Evolutionary conservation across 2,329 filamentous ascomycete species (phyloP).

Genomic region (Ophiognomonia clavigignenti-juglandacearum): DNA sequence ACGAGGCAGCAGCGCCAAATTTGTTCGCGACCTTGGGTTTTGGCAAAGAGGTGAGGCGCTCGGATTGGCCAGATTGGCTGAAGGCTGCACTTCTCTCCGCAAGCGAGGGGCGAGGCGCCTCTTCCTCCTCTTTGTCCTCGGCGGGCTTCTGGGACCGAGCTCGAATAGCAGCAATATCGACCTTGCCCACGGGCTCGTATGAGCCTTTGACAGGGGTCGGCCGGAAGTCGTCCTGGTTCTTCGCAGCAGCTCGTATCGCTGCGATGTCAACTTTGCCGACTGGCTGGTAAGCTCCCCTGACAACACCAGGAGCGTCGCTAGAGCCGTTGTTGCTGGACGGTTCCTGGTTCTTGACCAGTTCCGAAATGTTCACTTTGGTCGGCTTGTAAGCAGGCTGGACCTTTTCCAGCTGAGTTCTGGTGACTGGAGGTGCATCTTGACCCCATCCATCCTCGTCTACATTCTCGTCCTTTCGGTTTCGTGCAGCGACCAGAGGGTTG

Average conservation of each 20-base stretch:
- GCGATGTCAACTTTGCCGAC: conserved; percentile 97
- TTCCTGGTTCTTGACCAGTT: conserved; percentile 68
- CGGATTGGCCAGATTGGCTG: conserved; percentile 54
- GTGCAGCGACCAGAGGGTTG: conserved; percentile 64
- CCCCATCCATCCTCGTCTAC: conserved; percentile 92
- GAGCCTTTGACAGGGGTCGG: conserved; percentile 84
- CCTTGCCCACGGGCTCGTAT: conserved; percentile 93
- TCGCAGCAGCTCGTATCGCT: conserved; percentile 73
- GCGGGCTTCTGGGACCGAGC: conserved; percentile 68
- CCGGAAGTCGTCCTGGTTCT: conserved; percentile 67
- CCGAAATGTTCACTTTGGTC: conserved; percentile 89
- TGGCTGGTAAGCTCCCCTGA: conserved; percentile 85
- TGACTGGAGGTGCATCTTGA: conserved; percentile 84
- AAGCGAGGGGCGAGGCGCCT: conserved; percentile 51
- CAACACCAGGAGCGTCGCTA: conserved; percentile 55
- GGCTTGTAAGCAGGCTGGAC: conserved; percentile 91
- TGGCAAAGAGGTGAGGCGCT: conserved; percentile 79
- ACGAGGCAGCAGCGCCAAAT: conserved; percentile 67
- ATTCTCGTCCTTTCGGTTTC: conserved; percentile 54
- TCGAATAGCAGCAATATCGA: conserved; percentile 92
- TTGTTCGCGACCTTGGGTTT: conserved; percentile 95
- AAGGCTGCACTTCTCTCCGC: conserved; percentile 76
- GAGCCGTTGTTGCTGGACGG: conserved; percentile 55
- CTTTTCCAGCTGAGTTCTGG: conserved; percentile 82
- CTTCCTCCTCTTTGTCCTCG: conserved; percentile 36